A percentile compares a stretch with the other conserved stretches of the same genome.
These are phyloP conservation scores for Geotrichum aggregatum DNA, from an alignment of 1,139 yeast genomes.

Conservation along the genomic window DNA sequence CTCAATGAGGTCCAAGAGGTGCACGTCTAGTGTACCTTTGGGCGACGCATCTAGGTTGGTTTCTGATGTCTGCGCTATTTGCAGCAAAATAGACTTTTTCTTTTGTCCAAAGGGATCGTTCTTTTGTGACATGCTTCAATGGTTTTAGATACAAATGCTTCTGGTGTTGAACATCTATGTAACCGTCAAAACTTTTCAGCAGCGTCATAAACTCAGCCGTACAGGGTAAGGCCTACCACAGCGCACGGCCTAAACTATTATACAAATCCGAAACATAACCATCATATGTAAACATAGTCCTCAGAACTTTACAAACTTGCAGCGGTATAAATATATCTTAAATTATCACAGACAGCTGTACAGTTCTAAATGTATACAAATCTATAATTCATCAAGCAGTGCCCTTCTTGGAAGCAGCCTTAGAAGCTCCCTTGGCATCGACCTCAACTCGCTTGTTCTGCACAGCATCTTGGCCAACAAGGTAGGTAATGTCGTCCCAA, in stretches of 20 bases:
- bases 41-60: constrained; percentile 68
- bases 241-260: too few species aligned
- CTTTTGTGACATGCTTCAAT: not conserved
- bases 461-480: constrained; percentile 40
- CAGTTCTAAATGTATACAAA: too few species aligned
- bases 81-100: constrained; percentile 54
- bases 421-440: constrained; percentile 37
- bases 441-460: constrained; percentile 38
- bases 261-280: too few species aligned
- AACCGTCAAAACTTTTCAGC: not conserved
- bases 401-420: constrained; percentile 26
- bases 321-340: not conserved
- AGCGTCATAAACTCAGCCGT: not conserved
- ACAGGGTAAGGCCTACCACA: not conserved
- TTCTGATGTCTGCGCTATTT: constrained; percentile 46
- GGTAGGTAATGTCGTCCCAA: constrained; percentile 47
- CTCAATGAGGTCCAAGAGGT: constrained; percentile 65
- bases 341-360: not conserved
- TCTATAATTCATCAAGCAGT: not conserved
- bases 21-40: constrained; percentile 72
- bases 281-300: too few species aligned
- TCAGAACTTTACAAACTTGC: too few species aligned
- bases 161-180: not conserved
- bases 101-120: constrained; percentile 65
- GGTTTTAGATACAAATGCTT: not conserved